phyloP scores from a whole-genome alignment of 257 asterid genomes.

The Solanum ossicruentum region DNA sequence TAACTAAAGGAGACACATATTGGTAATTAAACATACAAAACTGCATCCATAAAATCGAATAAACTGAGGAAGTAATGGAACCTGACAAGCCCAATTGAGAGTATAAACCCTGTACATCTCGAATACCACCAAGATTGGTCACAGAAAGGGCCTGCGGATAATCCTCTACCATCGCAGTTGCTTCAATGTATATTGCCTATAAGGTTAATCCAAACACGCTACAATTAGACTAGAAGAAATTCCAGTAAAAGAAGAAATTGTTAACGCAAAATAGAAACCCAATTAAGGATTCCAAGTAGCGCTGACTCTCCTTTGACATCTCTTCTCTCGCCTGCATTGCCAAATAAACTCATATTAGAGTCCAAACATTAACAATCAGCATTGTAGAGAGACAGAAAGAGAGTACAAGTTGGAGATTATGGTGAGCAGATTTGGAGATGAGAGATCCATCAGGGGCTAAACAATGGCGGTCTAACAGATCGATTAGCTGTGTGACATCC shows the following conservation, averaged over 20 bases:
- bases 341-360: not conserved
- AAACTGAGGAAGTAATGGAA: not conserved
- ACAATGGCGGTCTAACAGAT: constrained; percentile 91
- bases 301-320: constrained; percentile 93
- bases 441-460: constrained; percentile 96
- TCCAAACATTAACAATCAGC: not conserved
- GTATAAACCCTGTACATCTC: constrained; percentile 37
- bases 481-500: constrained; percentile 61
- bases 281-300: constrained; percentile 84
- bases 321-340: constrained; percentile 88
- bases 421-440: constrained; percentile 74
- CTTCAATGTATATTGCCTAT: constrained; percentile 82
- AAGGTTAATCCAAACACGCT: not conserved
- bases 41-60: not conserved
- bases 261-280: not conserved
- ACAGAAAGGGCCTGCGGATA: constrained; percentile 75
- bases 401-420: constrained; percentile 68
- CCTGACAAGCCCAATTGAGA: constrained; percentile 85
- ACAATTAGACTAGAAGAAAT: not conserved
- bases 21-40: not conserved
- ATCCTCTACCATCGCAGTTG: constrained; percentile 94
- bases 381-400: not conserved
- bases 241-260: not conserved
- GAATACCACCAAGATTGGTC: not conserved
- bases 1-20: not conserved